Conservation (phyloP, 2,329 filamentous ascomycete species). For the Sporothrix mexicana region DNA sequence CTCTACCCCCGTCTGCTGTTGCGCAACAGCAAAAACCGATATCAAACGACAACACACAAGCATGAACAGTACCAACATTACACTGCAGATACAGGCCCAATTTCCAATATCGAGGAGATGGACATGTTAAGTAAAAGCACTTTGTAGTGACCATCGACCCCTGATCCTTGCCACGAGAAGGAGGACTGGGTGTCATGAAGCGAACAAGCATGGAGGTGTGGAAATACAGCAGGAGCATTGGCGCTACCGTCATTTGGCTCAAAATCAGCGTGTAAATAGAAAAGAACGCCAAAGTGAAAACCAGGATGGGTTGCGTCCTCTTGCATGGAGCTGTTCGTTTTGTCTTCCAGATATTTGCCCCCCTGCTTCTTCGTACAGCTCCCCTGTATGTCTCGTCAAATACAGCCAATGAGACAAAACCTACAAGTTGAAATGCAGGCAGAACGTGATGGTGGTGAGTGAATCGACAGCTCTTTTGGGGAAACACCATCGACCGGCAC, state of each 20-base stretch:
- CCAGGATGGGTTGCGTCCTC: not conserved
- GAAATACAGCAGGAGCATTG: constrained; percentile 34
- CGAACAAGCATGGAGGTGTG: constrained; percentile 36
- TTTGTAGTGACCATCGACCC: not conserved
- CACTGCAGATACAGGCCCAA: constrained; percentile 2
- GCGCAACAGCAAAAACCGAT: not conserved
- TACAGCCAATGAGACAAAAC: not conserved
- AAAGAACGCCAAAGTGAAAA: not conserved
- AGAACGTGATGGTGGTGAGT: not conserved
- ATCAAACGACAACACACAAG: constrained; percentile 7
- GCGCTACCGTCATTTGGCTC: constrained; percentile 1
- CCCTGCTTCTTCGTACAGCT: not conserved
- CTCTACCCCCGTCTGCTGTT: not conserved
- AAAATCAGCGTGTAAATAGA: not conserved
- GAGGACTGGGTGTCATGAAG: constrained; percentile 36
- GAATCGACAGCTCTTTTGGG: not conserved
- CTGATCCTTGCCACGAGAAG: constrained; percentile 17
- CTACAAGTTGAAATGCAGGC: not conserved
- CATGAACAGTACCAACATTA: constrained; percentile 13
- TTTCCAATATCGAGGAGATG: too few relatives aligned
- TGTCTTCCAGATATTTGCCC: not conserved
- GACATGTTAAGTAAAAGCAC: too few relatives aligned
- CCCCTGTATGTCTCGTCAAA: constrained; percentile 13
- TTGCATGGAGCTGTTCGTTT: not conserved
- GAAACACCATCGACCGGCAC: constrained; percentile 20